A percentile compares a stretch with the other conserved stretches of the same genome.
Evolutionary conservation across 2,329 filamentous ascomycete species (phyloP).

Genomic region (Phyllosticta paracitricarpa): DNA sequence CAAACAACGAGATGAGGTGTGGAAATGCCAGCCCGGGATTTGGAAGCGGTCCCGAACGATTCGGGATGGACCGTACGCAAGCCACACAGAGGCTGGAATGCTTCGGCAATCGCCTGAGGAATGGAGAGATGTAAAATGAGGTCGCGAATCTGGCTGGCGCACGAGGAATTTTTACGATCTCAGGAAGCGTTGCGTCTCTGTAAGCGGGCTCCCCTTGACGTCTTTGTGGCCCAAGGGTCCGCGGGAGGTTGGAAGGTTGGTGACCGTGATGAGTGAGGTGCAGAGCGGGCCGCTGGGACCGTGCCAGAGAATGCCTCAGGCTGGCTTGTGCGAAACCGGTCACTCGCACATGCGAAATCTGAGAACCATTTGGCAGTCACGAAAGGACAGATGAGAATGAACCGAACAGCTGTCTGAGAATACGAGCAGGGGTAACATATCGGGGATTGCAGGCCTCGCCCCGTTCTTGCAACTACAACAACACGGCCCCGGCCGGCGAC

Average conservation of each 20-base stretch:
- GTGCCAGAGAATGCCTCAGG: background rate
- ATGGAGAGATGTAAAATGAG: background rate
- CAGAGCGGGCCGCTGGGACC: background rate
- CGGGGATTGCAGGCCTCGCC: background rate
- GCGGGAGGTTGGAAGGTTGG: background rate
- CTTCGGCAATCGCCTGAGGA: background rate
- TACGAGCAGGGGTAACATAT: background rate
- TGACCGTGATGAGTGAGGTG: background rate
- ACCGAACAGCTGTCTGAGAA: background rate
- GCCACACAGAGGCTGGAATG: background rate
- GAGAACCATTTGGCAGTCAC: too few species aligned
- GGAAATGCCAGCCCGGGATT: background rate
- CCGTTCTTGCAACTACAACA: background rate
- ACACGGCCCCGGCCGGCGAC: background rate
- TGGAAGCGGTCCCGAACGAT: background rate
- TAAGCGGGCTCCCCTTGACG: background rate
- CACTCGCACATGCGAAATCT: background rate
- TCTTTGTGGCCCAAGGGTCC: background rate
- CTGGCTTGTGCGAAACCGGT: background rate
- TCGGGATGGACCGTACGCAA: background rate
- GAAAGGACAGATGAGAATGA: background rate
- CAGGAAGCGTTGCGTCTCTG: background rate
- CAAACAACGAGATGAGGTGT: background rate
- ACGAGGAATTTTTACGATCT: background rate
- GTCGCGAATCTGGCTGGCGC: background rate